Evolutionary conservation across 306 rosid species (phyloP), one percentile per base, ranked within the genome.

Genomic region (Vigna angularis): DNA sequence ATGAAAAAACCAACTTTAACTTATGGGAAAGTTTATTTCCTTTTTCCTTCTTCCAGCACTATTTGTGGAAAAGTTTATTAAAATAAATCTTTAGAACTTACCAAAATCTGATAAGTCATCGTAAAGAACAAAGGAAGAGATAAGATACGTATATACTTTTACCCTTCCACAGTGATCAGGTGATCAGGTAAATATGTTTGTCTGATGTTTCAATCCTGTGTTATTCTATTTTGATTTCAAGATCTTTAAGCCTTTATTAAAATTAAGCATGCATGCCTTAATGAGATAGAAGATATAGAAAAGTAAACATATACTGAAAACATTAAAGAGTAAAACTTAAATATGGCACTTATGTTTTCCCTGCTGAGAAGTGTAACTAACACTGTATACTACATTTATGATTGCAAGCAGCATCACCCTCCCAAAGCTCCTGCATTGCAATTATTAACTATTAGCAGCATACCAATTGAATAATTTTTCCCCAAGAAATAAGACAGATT

Each of bases 371-470:
- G 34, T 36, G 75, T 49, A 17, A 52, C 57, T 52, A 17, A 22
- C 11, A 47, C 77, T 56, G 56, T 44, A 56, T 12, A 56, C 34
- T 69, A 66, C 24, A 45, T 66, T 57, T 53, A n/a, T 70, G 38
- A 32, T 14, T 30, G 47, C 18, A 34, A 56, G 55, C 42, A 68
- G 74, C 79, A 68, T 75, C 48, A 71, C 70, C 83, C 79, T 75
- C 68, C 85, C 57, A 55, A 9, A 18, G 73, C 73, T 78, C 83
- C 87, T 88, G 73, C 82, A 62, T 81, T 57, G 15, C 45, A 73
- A 32, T 65, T 30, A 26, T 47, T 61, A 26, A 55, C 48, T 65
- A 71, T 50, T 80, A 63, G 68, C 26, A 72, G 24, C 50, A 32
- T 40, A 56, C 72, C 73, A 36, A 24, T 12, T 11, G 16, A 45